phyloP scores from a whole-genome alignment of 2,329 filamentous ascomycete species.

The Coniochaeta ligniaria region DNA sequence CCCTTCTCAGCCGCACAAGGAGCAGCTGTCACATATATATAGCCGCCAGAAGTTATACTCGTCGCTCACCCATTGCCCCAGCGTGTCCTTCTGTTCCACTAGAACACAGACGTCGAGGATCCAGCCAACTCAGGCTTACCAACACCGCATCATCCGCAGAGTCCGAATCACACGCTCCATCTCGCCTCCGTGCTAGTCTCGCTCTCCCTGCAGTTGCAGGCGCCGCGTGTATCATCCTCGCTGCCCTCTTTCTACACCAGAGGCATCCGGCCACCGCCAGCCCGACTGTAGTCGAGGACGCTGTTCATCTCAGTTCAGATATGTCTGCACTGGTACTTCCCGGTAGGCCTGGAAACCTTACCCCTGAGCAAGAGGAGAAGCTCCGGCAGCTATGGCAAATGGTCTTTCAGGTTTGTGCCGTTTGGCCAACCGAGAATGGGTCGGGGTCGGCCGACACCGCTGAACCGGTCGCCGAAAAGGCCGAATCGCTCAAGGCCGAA shows the following conservation, averaged over 20 bases:
- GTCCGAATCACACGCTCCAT: neutral
- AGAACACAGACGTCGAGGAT: constrained; percentile 52
- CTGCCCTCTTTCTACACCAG: neutral
- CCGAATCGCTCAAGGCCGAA: constrained; percentile 20
- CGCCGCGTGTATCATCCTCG: neutral
- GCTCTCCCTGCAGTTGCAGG: neutral
- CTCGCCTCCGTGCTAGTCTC: neutral
- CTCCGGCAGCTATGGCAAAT: constrained; percentile 79
- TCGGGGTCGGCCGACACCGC: constrained; percentile 24
- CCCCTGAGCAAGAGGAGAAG: constrained; percentile 82
- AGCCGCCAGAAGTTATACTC: neutral
- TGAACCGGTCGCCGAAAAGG: constrained; percentile 14
- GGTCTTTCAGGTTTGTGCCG: constrained; percentile 68
- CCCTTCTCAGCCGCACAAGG: neutral
- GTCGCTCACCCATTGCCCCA: neutral
- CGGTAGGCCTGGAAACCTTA: constrained; percentile 80
- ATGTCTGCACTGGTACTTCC: constrained; percentile 37
- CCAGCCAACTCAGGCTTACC: constrained; percentile 1
- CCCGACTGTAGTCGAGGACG: neutral
- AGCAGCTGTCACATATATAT: neutral
- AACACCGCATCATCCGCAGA: neutral
- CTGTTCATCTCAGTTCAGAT: constrained; percentile 4
- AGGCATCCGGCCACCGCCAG: neutral
- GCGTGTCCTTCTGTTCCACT: constrained; percentile 26
- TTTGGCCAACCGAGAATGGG: constrained; percentile 25